Percentiles rank a stretch among this genome's conserved stretches.
phyloP scores from a whole-genome alignment of 495 filamentous ascomycete genomes.

The Hypoxylon crocopeplum region DNA sequence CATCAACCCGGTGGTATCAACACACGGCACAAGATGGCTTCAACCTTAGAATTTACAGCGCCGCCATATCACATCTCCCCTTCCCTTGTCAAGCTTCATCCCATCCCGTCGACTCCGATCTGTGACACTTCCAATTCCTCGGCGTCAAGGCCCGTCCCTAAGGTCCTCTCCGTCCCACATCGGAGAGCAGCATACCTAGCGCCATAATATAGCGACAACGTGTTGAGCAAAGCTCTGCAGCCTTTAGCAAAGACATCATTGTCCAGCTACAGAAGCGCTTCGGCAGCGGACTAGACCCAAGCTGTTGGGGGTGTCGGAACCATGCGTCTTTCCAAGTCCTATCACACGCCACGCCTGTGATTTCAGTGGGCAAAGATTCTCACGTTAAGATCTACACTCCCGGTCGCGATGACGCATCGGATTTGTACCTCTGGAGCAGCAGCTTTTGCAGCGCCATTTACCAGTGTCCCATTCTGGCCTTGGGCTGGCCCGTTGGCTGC shows the following conservation, averaged over 20 bases:
- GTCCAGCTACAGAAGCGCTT: not conserved
- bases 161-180: not conserved
- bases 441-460: slow-evolving; percentile 47
- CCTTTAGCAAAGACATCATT: not conserved
- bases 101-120: not conserved
- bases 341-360: not conserved
- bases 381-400: slow-evolving; percentile 67
- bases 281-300: not conserved
- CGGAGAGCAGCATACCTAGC: not conserved
- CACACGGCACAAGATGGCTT: slow-evolving; percentile 31
- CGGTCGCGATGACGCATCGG: slow-evolving; percentile 68
- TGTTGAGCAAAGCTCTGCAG: not conserved
- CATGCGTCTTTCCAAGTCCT: slow-evolving; percentile 8
- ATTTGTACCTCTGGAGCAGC: slow-evolving; percentile 54
- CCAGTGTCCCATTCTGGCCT: slow-evolving; percentile 47
- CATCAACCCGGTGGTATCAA: slow-evolving; percentile 25
- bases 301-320: not conserved
- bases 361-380: slow-evolving; percentile 64
- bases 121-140: slow-evolving; percentile 6
- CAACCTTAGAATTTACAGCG: slow-evolving; percentile 36
- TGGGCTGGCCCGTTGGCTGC: slow-evolving; percentile 56
- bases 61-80: slow-evolving; percentile 31
- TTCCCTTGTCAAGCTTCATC: slow-evolving; percentile 17
- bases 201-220: slow-evolving; percentile 3
- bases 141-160: slow-evolving; percentile 8